Evolutionary conservation across 1,284 basidiomycete species (phyloP), one percentile per base, ranked within the genome.

Genomic region (Heterobasidion parviporum): DNA sequence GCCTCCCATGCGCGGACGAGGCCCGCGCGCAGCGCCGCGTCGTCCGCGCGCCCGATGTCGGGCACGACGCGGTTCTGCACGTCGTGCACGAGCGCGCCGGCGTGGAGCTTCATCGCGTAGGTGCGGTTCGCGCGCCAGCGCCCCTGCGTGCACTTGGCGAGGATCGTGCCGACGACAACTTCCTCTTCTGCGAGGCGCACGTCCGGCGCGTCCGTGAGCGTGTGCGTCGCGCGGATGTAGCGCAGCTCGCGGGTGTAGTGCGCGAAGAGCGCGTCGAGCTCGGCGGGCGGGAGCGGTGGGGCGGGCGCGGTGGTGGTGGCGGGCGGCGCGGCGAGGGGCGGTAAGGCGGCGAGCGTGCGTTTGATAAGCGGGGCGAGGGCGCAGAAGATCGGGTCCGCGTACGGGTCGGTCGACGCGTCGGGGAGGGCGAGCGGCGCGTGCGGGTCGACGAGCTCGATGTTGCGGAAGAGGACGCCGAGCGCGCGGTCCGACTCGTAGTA

Each of bases 401-500:
- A 52, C 8, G 59, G 44, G 2, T 47, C 34, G 5, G 45, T 33
- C 6, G 53, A 34, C n/a, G 45, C 32, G 7, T 44, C 14, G 10
- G 47, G 45, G 18, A 55, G 54, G 57, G 14, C 15, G 12, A 33
- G 38, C 12, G 41, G 26, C 9, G 51, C n/a, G 32, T 48, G 12
- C 6, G 44, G 45, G 34, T 36, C 69, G 6, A 77, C 78, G 16
- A 85, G 68, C 9, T 80, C 72, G 57, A 86, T 81, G 1, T 61
- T 75, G 9, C 89, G 83, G 67, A 77, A 91, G 52, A 91, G 72
- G 44, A 79, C 68, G 3, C 88, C 88, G 6, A 90, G 73, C 0
- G 86, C 87, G 20, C 83, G 78, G 47, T 70, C 72, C 1, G 87
- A 89, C 52, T 75, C 71, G 64, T 91, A 92, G 67, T 85, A 89